Percentiles rank a stretch among this genome's conserved stretches.
Evolutionary conservation across 768 basidiomycete genomes (phyloP).

Genomic region (Termitomyces sp.): DNA sequence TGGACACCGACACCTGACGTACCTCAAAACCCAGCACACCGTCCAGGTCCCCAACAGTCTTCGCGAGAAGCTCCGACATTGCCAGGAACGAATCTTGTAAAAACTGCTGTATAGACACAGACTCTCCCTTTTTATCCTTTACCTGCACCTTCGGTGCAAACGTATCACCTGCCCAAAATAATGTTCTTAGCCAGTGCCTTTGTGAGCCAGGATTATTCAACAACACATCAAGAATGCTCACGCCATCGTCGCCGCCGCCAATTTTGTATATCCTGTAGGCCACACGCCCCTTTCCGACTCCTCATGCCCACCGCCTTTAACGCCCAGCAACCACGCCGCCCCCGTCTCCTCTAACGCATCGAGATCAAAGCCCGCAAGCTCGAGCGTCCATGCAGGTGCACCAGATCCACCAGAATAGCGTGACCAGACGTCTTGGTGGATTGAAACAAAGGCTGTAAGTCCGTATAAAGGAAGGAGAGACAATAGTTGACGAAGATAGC

Average conservation of each 20-base stretch:
- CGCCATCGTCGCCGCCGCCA: constrained; percentile 93
- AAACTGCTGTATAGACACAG: constrained; percentile 71
- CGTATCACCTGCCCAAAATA: constrained; percentile 89
- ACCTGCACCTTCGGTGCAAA: constrained; percentile 75
- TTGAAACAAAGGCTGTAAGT: constrained; percentile 64
- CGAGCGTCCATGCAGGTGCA: constrained; percentile 94
- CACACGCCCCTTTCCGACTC: constrained; percentile 81
- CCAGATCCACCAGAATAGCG: constrained; percentile 93
- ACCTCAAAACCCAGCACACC: constrained; percentile 91
- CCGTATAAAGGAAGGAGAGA: constrained; percentile 69
- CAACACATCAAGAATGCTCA: constrained; percentile 28
- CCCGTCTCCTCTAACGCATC: constrained; percentile 73
- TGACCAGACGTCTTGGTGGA: constrained; percentile 97
- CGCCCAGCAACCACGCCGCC: constrained; percentile 83
- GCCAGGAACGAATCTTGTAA: constrained; percentile 78
- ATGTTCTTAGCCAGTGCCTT: constrained; percentile 48
- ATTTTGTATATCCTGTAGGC: constrained; percentile 93
- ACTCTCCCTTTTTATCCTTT: constrained; percentile 37
- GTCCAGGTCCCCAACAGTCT: constrained; percentile 65
- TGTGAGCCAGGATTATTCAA: not conserved
- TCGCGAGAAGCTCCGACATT: constrained; percentile 66
- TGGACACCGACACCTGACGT: constrained; percentile 9
- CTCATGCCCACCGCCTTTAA: constrained; percentile 68
- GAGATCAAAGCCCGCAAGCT: constrained; percentile 81
- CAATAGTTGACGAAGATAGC: constrained; percentile 69